These are phyloP conservation scores for Amaranthus hypochondriacus DNA, from an alignment of 148 eudicot genomes.

Conservation along the genomic window DNA sequence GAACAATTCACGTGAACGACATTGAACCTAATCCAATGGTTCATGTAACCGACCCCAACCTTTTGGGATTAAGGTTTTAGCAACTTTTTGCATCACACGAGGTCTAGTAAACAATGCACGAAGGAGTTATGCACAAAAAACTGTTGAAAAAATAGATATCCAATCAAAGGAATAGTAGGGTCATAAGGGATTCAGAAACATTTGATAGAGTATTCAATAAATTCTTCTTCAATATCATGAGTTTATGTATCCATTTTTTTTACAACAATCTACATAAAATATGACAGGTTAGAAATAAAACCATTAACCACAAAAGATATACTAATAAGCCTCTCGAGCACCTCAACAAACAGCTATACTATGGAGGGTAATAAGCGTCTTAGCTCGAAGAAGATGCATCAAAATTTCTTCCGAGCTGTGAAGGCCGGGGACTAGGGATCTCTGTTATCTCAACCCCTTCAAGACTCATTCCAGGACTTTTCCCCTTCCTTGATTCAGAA, in stretches of 20 bases:
- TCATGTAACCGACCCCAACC: too few species aligned
- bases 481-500: constrained; percentile 33
- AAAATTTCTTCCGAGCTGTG: constrained; percentile 42
- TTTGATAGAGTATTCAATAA: constrained; percentile 5
- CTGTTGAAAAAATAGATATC: not conserved
- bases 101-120: not conserved
- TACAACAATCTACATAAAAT: constrained; percentile 19
- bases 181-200: not conserved
- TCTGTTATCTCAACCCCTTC: constrained; percentile 54
- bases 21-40: too few species aligned
- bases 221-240: constrained; percentile 17
- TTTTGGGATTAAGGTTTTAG: too few species aligned
- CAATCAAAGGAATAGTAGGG: not conserved
- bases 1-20: too few species aligned
- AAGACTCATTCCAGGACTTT: constrained; percentile 40
- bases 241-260: constrained; percentile 18
- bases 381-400: constrained; percentile 40
- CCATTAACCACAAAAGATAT: constrained; percentile 9
- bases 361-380: constrained; percentile 15
- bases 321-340: constrained; percentile 48
- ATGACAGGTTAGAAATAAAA: constrained; percentile 24
- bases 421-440: constrained; percentile 56
- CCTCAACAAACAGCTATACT: constrained; percentile 24
- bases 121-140: not conserved
- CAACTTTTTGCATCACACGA: not conserved